phyloP scores from a whole-genome alignment of 2,329 filamentous ascomycete species.

The Setomelanomma holmii region DNA sequence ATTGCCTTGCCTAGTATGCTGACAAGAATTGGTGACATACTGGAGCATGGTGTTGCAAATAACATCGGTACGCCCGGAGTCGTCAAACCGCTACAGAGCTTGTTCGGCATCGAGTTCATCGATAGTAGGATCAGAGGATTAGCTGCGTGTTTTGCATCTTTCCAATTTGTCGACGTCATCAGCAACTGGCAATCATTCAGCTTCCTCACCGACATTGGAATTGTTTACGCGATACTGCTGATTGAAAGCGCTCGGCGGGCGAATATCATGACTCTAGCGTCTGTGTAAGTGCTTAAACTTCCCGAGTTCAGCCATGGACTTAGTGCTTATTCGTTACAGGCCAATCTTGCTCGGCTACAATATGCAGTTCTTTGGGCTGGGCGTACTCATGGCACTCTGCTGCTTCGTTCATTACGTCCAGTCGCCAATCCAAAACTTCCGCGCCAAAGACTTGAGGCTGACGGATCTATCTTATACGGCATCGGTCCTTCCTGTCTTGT shows the following conservation, averaged over 20 bases:
- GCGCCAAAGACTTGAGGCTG: conserved; percentile 17
- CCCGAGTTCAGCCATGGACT: background rate
- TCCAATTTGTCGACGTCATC: conserved; percentile 16
- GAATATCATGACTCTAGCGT: conserved; percentile 14
- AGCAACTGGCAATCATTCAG: conserved; percentile 19
- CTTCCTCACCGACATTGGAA: conserved; percentile 16
- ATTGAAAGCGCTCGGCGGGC: conserved; percentile 18
- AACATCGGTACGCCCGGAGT: conserved; percentile 9
- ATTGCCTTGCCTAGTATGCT: conserved; percentile 3
- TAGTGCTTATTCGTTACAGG: conserved; percentile 3
- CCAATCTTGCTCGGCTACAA: conserved; percentile 20
- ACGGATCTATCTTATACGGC: conserved; percentile 19
- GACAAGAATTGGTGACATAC: conserved; percentile 5
- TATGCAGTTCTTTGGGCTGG: conserved; percentile 8
- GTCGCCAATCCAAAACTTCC: conserved; percentile 20
- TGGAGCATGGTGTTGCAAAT: conserved; percentile 8
- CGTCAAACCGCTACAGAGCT: conserved; percentile 9
- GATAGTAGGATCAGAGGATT: conserved; percentile 15
- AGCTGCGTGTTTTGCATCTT: conserved; percentile 16
- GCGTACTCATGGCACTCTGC: conserved; percentile 15
- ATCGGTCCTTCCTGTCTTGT: conserved; percentile 15
- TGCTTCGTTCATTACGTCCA: conserved; percentile 21
- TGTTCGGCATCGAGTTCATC: conserved; percentile 16
- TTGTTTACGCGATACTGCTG: conserved; percentile 17
- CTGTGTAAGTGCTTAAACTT: conserved; percentile 6